These are phyloP conservation scores for Sarcodon sp. DNA, from an alignment of 768 basidiomycete species.

Conservation along the genomic window DNA sequence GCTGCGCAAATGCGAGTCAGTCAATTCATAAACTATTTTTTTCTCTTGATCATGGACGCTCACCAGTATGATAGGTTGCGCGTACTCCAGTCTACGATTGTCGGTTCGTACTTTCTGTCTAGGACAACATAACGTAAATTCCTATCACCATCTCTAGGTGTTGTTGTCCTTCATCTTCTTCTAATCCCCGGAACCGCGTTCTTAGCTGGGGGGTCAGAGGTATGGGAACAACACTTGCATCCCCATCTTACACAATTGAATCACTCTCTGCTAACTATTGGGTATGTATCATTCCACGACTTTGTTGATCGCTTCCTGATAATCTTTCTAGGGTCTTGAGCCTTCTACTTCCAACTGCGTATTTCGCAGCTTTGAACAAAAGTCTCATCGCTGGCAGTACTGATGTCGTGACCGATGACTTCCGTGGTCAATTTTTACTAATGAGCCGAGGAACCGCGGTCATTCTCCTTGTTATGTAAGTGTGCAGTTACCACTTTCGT, in stretches of 20 bases:
- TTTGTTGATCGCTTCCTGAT: neutral
- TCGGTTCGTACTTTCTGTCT: conserved; percentile 23
- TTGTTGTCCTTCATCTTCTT: conserved; percentile 61
- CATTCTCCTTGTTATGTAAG: conserved; percentile 47
- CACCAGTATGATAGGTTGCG: conserved; percentile 27
- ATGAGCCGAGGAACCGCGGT: conserved; percentile 59
- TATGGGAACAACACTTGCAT: conserved; percentile 56
- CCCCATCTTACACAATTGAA: conserved; percentile 56
- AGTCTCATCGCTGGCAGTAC: conserved; percentile 11
- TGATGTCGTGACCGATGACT: conserved; percentile 26
- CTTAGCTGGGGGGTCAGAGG: conserved; percentile 55
- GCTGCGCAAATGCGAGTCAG: conserved; percentile 59
- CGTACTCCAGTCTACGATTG: conserved; percentile 56
- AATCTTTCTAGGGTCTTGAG: conserved; percentile 36
- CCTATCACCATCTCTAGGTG: conserved; percentile 26
- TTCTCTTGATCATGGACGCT: neutral
- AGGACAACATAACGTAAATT: neutral
- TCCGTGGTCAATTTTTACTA: conserved; percentile 33
- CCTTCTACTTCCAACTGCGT: conserved; percentile 51
- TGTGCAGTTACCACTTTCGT: conserved; percentile 1
- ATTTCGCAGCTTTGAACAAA: conserved; percentile 46
- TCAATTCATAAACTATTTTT: conserved; percentile 5
- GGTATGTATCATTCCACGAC: conserved; percentile 24
- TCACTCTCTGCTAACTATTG: conserved; percentile 54
- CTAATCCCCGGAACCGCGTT: conserved; percentile 62